Evolutionary conservation across 352 stramenopile genomes (phyloP).

Genomic region (Phytophthora melonis): DNA sequence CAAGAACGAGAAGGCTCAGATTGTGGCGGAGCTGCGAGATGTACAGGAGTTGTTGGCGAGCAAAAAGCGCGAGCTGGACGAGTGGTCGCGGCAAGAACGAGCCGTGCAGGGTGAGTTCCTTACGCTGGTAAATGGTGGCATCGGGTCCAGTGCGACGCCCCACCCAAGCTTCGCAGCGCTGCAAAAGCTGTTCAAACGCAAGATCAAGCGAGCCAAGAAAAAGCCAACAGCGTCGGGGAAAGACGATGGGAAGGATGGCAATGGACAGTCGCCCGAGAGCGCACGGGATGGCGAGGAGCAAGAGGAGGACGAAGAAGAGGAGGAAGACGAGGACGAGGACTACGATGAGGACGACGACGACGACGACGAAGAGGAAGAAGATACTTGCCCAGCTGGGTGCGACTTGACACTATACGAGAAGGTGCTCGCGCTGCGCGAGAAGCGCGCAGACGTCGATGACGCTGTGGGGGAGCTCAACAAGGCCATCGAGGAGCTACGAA

Average conservation of each 20-base stretch:
- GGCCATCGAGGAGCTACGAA: slow-evolving; percentile 90
- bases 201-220: slow-evolving; percentile 93
- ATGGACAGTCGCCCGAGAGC: slow-evolving; percentile 32
- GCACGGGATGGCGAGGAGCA: slow-evolving; percentile 70
- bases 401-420: slow-evolving; percentile 93
- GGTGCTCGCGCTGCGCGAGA: slow-evolving; percentile 92
- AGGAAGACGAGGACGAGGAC: slow-evolving; percentile 74
- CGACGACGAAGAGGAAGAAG: slow-evolving; percentile 93
- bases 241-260: slow-evolving; percentile 50
- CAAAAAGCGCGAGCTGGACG: slow-evolving; percentile 87
- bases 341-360: slow-evolving; percentile 92
- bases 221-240: slow-evolving; percentile 33
- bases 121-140: slow-evolving; percentile 72
- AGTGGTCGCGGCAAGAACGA: slow-evolving; percentile 73
- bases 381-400: slow-evolving; percentile 90
- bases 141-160: slow-evolving; percentile 37
- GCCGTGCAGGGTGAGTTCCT: slow-evolving; percentile 78
- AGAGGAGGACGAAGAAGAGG: slow-evolving; percentile 79
- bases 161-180: slow-evolving; percentile 78
- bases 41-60: slow-evolving; percentile 74
- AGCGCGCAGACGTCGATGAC: slow-evolving; percentile 93
- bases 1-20: slow-evolving; percentile 86
- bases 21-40: slow-evolving; percentile 81
- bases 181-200: slow-evolving; percentile 93
- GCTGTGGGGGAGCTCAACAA: slow-evolving; percentile 87